Base-by-base conservation (phyloP, 768 basidiomycete genomes). In the Leccinum boreale region DNA sequence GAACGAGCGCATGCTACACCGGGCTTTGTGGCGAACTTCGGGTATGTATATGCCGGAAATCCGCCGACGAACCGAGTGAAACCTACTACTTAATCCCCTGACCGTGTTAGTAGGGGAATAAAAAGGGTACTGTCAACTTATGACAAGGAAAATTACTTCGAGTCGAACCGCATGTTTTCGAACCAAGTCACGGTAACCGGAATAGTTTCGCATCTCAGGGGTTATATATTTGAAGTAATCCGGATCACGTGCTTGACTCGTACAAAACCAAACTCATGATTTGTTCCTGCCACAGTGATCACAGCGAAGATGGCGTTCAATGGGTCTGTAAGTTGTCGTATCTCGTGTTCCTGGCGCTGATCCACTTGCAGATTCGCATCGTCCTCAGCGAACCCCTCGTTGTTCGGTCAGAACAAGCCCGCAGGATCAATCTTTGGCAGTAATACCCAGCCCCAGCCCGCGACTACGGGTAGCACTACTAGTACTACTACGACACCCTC, bases 341-440 rank as follows among this genome's bases (percentile, higher is more conserved):
- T 45, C 11, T 54, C 21, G 50, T 5, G 3, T 51, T 14, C 14
- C 24, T 53, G 24, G 29, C 4, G 53, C 58, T 65, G 47, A 70
- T 39, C 3, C 55, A 19, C 24, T 8, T 29, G 19, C 56, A 70
- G 69, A 33, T 60, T 78, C 19, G 74, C 76, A 26, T 80, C 81
- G 67, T 74, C 78, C 24, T 63, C 76, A 45, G 76, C 77, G 59
- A 70, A 77, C 33, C 62, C 74, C 39, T 61, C 70, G 46, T 53
- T 73, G 35, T 74, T 76, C 50, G 66, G 75, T 11, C 68, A 69
- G 57, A 52, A 67, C 35, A 76, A 74, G 58, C 65, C 76, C 26
- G 58, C 66, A 49, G 66, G 65, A 17, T 67, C 73, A 15, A 62
- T 79, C 53, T 82, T 82, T 69, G 79, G 78, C 17, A 58, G 58